Percentiles rank a stretch among this genome's conserved stretches.
Conservation (phyloP, 2,329 filamentous ascomycete genomes). For the Nannizziopsis barbatae region DNA sequence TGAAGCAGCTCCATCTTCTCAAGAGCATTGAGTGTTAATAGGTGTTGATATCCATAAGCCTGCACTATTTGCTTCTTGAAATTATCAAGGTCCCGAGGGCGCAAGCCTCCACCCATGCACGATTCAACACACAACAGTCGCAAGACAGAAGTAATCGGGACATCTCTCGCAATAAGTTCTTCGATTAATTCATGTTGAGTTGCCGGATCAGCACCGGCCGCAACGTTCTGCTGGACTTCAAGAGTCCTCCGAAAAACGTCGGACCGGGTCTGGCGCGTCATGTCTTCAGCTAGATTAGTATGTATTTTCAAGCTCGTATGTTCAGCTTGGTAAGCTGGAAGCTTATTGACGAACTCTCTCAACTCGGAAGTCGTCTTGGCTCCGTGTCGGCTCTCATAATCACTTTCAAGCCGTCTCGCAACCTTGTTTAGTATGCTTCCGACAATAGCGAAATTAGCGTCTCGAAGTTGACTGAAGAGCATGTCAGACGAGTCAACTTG, state of each 20-base stretch:
- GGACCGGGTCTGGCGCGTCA: slow-evolving; percentile 81
- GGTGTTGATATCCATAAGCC: slow-evolving; percentile 88
- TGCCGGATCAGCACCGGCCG: slow-evolving; percentile 76
- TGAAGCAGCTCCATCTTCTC: slow-evolving; percentile 83
- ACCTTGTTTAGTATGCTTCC: slow-evolving; percentile 81
- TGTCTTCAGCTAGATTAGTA: slow-evolving; percentile 84
- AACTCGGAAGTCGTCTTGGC: slow-evolving; percentile 84
- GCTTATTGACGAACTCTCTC: slow-evolving; percentile 85
- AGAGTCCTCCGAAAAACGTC: slow-evolving; percentile 80
- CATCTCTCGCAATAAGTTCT: slow-evolving; percentile 82
- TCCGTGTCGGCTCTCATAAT: slow-evolving; percentile 78
- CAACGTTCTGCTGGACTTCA: slow-evolving; percentile 91
- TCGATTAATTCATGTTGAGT: slow-evolving; percentile 85
- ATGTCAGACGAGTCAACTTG: slow-evolving; percentile 80
- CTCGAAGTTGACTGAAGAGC: slow-evolving; percentile 74
- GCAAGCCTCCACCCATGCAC: slow-evolving; percentile 77
- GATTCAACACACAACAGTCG: slow-evolving; percentile 85
- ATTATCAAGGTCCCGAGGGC: slow-evolving; percentile 74
- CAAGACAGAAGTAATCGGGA: slow-evolving; percentile 68
- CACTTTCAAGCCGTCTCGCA: slow-evolving; percentile 70
- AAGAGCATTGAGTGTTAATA: slow-evolving; percentile 75
- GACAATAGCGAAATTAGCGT: slow-evolving; percentile 92
- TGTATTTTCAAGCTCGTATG: slow-evolving; percentile 88
- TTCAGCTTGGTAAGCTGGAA: slow-evolving; percentile 85
- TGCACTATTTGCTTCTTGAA: slow-evolving; percentile 83